phyloP scores from a whole-genome alignment of 148 eudicot genomes.

The Vaccinium macrocarpon region DNA sequence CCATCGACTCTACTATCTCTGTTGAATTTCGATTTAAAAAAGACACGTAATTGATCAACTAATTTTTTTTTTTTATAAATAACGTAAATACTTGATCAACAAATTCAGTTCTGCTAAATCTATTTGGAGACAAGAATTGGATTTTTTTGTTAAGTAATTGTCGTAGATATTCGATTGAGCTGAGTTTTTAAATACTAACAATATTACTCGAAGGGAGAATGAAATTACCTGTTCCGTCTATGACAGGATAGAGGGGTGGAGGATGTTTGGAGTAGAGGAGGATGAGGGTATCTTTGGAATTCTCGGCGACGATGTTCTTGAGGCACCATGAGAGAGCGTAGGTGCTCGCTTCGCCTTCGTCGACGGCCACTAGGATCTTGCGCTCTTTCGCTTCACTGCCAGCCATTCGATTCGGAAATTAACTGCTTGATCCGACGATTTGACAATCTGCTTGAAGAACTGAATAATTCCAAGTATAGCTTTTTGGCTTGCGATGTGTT shows the following conservation, averaged over 20 bases:
- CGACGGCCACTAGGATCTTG: constrained; percentile 23
- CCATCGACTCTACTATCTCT: constrained; percentile 51
- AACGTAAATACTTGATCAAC: no score
- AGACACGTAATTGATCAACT: no score
- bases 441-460: neutral
- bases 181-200: neutral
- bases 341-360: constrained; percentile 26
- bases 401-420: neutral
- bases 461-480: neutral
- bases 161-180: constrained; percentile 8
- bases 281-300: constrained; percentile 41
- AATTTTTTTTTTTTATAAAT: no score
- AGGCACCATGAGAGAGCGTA: constrained; percentile 33
- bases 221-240: constrained; percentile 46
- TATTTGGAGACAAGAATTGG: no score
- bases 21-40: no score
- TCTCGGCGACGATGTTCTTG: constrained; percentile 34
- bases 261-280: constrained; percentile 61
- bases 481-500: neutral
- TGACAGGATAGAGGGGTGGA: constrained; percentile 33
- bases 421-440: neutral
- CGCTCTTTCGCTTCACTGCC: constrained; percentile 10
- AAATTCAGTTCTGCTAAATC: no score
- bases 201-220: no score
- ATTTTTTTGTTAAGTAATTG: no score